phyloP scores from a whole-genome alignment of 768 basidiomycete species.

The Trametes coccinea region DNA sequence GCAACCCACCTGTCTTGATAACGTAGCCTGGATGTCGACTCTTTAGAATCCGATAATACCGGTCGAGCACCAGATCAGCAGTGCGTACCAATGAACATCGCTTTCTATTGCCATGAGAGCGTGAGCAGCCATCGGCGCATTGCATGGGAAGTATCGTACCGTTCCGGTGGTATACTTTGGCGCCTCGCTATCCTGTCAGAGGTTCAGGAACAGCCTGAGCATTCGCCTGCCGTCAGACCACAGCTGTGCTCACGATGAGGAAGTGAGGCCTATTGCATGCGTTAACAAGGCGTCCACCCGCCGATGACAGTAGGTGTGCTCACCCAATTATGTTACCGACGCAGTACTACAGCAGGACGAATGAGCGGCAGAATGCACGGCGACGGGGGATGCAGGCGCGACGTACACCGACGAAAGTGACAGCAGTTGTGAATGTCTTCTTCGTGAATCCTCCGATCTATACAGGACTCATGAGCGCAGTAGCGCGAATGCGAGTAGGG shows the following conservation, averaged over 20 bases:
- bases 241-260: slow-evolving; percentile 9
- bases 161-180: slow-evolving; percentile 21
- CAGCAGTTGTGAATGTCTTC: slow-evolving; percentile 31
- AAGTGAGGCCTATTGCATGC: slow-evolving; percentile 17
- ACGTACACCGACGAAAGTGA: slow-evolving; percentile 31
- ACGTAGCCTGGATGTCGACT: slow-evolving; percentile 13
- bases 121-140: too few species aligned
- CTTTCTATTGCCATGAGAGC: neutral
- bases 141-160: neutral
- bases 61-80: too few species aligned
- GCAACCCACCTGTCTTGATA: slow-evolving; percentile 21
- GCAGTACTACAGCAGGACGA: slow-evolving; percentile 10
- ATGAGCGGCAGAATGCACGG: too few species aligned
- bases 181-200: slow-evolving; percentile 17
- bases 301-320: neutral
- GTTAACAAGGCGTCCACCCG: neutral
- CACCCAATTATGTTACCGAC: slow-evolving; percentile 24
- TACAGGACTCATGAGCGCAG: too few species aligned
- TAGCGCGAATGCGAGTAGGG: neutral
- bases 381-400: neutral
- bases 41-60: too few species aligned
- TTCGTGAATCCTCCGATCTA: slow-evolving; percentile 35
- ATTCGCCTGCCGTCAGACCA: neutral
- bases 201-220: neutral
- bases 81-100: slow-evolving; percentile 24